Evolutionary conservation across 345 rosid species (phyloP).

Genomic region (Eucalyptus dawsonii): DNA sequence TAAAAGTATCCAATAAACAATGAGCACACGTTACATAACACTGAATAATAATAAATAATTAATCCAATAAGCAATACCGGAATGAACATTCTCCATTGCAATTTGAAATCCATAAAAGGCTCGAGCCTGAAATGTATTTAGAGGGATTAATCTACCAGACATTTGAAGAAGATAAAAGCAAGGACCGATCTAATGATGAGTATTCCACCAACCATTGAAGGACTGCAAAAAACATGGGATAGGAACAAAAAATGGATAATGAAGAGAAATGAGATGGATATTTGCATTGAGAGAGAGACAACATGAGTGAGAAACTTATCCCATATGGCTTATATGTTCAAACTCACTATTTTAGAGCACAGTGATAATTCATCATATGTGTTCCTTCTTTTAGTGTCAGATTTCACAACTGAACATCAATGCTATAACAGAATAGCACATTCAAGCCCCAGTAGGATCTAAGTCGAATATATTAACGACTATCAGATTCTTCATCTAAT

Average conservation of each 20-base stretch:
- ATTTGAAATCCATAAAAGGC: slow-evolving; percentile 94
- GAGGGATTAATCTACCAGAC: not conserved
- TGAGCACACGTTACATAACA: not conserved
- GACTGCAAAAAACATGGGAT: not conserved
- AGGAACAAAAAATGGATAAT: not conserved
- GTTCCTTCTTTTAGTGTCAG: not conserved
- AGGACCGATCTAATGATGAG: not conserved
- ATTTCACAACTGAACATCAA: not conserved
- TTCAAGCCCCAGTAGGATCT: not conserved
- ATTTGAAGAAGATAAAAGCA: not conserved
- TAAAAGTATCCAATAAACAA: not conserved
- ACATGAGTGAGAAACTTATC: not conserved
- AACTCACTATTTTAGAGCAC: not conserved
- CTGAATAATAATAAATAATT: not conserved
- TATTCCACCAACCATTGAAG: not conserved
- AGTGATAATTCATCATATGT: not conserved
- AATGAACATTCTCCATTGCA: slow-evolving; percentile 93
- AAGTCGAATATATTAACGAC: not conserved
- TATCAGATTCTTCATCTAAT: not conserved
- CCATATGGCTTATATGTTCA: not conserved
- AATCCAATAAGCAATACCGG: slow-evolving; percentile 36
- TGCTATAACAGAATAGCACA: not conserved
- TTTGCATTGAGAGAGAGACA: not conserved
- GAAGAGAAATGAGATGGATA: not conserved
- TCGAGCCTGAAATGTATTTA: slow-evolving; percentile 41